Evolutionary conservation across 2,329 filamentous ascomycete species (phyloP), one percentile per base, ranked within the genome.

Genomic region (Cytospora piceae): DNA sequence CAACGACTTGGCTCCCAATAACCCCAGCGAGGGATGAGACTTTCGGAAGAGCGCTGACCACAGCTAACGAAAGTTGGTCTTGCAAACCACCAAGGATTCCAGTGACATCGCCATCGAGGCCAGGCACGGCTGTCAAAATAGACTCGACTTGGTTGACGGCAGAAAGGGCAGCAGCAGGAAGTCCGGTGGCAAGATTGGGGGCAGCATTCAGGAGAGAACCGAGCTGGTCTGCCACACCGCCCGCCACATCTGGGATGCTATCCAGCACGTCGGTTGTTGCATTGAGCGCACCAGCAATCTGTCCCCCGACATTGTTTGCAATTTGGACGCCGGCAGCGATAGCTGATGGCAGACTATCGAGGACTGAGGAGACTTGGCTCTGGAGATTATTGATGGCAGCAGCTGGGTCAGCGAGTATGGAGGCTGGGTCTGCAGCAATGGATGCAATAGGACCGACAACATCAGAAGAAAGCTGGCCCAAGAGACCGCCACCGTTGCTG

Each of bases 401-500:
- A 24, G 58, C 31, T 2, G 67, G 67, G 31, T 67, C 20, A 9
- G 64, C 64, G 15, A 68, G 51, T 9, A 68, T 42, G 7, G 65
- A 56, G 39, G 58, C 58, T 31, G 61, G 61, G 53, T 68, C 55
- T 8, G 64, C 61, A 51, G 55, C 58, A 46, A 68, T 64, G 31
- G 67, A 62, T 24, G 54, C 59, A 55, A 67, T 32, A 15, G 67
- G 61, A 37, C 32, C 58, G 12, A 67, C 2, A 17, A 68, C n/a
- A 22, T 64, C 52, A 24, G 67, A 54, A 67, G 67, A 67, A 3
- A 68, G 49, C 24, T 68, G 67, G 32, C 61, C 65, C 20, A 68
- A n/a, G 22, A 68, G 32, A 2, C 67, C 67, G 14, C 42, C 39
- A 1, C 34, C 46, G 27, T 29, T 34, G 24, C 42, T 37, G 46